A percentile compares a stretch with the other conserved stretches of the same genome.
These are phyloP conservation scores for Aegilops bicornis DNA, from an alignment of 176 grass and related monocot genomes.

Conservation along the genomic window DNA sequence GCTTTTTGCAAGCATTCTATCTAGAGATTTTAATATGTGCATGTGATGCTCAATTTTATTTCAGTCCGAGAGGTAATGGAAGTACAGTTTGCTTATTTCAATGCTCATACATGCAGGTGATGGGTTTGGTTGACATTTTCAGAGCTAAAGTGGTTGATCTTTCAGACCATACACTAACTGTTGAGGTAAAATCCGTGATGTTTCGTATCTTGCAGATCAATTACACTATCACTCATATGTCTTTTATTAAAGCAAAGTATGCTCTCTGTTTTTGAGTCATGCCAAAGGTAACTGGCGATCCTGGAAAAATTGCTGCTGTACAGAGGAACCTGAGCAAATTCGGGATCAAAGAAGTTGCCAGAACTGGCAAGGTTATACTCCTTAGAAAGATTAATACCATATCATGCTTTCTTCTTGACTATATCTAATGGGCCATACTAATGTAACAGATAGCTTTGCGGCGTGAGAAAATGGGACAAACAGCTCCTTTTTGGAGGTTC, in stretches of 20 bases:
- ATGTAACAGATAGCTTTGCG: slow-evolving; percentile 37
- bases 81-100: neutral
- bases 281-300: slow-evolving; percentile 72
- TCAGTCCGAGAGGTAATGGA: neutral
- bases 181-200: slow-evolving; percentile 45
- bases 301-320: slow-evolving; percentile 67
- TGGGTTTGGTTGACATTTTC: slow-evolving; percentile 71
- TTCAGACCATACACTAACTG: slow-evolving; percentile 59
- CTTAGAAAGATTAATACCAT: neutral
- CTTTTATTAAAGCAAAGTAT: neutral
- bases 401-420: neutral
- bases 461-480: slow-evolving; percentile 52
- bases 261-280: neutral
- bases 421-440: neutral
- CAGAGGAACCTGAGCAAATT: slow-evolving; percentile 60
- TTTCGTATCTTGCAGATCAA: slow-evolving; percentile 10
- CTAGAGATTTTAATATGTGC: neutral
- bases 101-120: slow-evolving; percentile 45
- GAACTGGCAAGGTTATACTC: slow-evolving; percentile 75
- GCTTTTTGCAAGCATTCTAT: neutral
- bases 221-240: neutral
- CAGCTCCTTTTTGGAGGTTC: slow-evolving; percentile 55
- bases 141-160: slow-evolving; percentile 70
- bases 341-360: slow-evolving; percentile 77
- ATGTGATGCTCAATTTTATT: neutral